Conservation (phyloP, 441 rosid genomes). For the Pelargonium australe region DNA sequence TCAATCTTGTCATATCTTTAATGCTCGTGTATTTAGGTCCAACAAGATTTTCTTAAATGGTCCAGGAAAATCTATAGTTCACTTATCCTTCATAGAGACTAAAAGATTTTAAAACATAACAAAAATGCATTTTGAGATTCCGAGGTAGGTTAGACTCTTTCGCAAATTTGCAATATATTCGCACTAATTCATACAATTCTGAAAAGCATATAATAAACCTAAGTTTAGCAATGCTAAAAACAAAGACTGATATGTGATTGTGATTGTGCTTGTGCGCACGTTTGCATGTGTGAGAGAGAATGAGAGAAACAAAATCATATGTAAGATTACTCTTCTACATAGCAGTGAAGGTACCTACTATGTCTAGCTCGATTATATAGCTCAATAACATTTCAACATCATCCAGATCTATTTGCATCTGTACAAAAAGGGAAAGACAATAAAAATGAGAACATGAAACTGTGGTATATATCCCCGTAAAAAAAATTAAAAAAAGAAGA, state of each 20-base stretch:
- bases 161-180: neutral
- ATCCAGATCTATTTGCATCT: constrained; percentile 72
- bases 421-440: constrained; percentile 19
- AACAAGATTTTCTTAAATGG: neutral
- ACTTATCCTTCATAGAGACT: neutral
- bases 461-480: neutral
- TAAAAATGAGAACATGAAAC: constrained; percentile 19
- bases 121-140: neutral
- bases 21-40: neutral
- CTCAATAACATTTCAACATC: constrained; percentile 44
- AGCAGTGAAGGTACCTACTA: constrained; percentile 37
- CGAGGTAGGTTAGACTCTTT: neutral
- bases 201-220: neutral
- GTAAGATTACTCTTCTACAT: neutral
- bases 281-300: neutral
- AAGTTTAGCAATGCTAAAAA: neutral
- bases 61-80: neutral
- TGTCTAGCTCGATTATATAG: constrained; percentile 55
- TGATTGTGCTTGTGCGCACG: neutral
- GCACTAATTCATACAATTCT: neutral
- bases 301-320: neutral
- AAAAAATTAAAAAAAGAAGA: neutral
- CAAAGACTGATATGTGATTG: neutral
- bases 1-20: neutral
- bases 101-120: neutral